Percentiles rank a stretch among this genome's conserved stretches.
These are phyloP conservation scores for Pythium myriotylum DNA, from an alignment of 352 stramenopile species.

Conservation along the genomic window DNA sequence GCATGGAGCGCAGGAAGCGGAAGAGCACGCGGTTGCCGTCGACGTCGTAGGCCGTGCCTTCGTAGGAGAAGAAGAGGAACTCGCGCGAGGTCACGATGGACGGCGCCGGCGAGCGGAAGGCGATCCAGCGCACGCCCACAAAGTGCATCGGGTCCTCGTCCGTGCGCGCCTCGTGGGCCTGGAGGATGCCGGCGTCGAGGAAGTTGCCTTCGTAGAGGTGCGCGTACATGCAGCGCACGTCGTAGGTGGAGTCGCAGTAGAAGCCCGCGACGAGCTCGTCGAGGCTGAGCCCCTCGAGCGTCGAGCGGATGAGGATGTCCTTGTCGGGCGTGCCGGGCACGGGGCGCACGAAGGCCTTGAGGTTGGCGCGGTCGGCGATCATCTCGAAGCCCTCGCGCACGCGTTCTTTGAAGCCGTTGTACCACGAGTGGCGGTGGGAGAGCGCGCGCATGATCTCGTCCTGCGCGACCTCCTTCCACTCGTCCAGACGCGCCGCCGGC, in stretches of 20 bases:
- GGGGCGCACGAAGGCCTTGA: constrained; percentile 31
- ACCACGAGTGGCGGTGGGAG: constrained; percentile 40
- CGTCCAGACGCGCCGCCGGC: constrained; percentile 26
- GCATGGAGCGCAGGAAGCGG: constrained; percentile 30
- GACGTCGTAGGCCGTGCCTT: constrained; percentile 34
- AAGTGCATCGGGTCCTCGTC: constrained; percentile 45
- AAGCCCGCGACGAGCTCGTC: constrained; percentile 36
- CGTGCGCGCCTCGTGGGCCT: constrained; percentile 31
- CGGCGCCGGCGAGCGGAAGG: constrained; percentile 37
- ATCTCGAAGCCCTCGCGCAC: constrained; percentile 32
- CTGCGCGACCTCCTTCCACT: constrained; percentile 34
- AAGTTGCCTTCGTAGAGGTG: constrained; percentile 46
- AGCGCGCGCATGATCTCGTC: constrained; percentile 38
- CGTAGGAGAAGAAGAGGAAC: constrained; percentile 44
- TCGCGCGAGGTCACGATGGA: constrained; percentile 37
- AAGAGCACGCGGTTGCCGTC: constrained; percentile 38
- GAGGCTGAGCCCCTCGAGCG: constrained; percentile 34
- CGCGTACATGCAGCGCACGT: constrained; percentile 34
- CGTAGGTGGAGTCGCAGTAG: constrained; percentile 38
- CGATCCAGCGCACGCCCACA: constrained; percentile 46
- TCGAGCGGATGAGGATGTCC: constrained; percentile 35
- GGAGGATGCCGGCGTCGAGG: constrained; percentile 42
- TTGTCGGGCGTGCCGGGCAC: constrained; percentile 33
- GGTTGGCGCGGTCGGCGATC: constrained; percentile 28
- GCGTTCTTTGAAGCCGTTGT: constrained; percentile 36